Evolutionary conservation across 208 protist species (phyloP).

Genomic region (Leishmania turanica): DNA sequence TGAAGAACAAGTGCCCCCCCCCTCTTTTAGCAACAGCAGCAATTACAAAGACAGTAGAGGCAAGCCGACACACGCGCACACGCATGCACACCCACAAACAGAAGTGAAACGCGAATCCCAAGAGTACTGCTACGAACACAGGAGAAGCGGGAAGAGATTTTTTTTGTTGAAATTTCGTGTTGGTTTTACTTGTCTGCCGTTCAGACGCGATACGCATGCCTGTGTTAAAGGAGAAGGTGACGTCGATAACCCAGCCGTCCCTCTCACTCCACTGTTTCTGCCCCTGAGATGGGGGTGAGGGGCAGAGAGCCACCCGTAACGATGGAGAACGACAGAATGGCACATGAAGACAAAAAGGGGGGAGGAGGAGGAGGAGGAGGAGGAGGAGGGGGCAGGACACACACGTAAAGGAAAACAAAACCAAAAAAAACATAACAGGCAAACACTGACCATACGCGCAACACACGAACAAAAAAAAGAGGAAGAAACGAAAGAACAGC

Average conservation of each 20-base stretch:
- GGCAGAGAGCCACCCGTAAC: neutral
- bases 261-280: neutral
- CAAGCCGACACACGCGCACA: neutral
- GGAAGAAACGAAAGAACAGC: neutral
- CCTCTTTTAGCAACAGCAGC: neutral
- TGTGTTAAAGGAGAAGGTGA: neutral
- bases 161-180: neutral
- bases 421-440: neutral
- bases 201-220: neutral
- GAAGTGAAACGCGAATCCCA: neutral
- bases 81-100: neutral
- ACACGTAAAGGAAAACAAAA: neutral
- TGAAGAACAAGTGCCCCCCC: neutral
- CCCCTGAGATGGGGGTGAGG: too few species aligned
- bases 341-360: neutral
- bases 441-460: neutral
- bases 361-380: too few species aligned
- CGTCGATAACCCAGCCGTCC: neutral
- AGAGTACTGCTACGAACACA: neutral
- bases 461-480: neutral
- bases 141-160: neutral
- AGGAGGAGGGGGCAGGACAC: too few species aligned
- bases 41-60: neutral
- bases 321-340: neutral
- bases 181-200: neutral